These are phyloP conservation scores for Pueraria montana DNA, from an alignment of 306 rosid species.

Conservation along the genomic window DNA sequence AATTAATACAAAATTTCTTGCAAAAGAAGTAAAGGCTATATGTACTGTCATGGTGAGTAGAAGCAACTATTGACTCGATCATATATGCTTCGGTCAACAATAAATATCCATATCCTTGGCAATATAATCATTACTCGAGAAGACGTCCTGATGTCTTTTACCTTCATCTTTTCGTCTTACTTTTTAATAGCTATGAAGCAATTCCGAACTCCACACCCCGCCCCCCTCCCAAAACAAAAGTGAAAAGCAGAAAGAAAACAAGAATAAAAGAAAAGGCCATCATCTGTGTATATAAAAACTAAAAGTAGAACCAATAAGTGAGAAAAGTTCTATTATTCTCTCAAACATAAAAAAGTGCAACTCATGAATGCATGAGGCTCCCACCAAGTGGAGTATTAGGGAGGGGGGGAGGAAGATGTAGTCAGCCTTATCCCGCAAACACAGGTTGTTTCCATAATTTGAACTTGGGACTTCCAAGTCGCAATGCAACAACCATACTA, in stretches of 20 bases:
- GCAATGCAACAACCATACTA: background rate
- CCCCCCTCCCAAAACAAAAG: background rate
- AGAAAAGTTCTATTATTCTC: constrained; percentile 13
- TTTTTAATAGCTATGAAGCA: background rate
- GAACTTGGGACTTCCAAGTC: background rate
- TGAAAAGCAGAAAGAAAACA: constrained; percentile 3
- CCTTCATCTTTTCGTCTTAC: constrained; percentile 7
- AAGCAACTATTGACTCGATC: constrained; percentile 15
- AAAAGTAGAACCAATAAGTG: background rate
- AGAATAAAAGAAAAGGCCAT: background rate
- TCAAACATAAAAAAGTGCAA: background rate
- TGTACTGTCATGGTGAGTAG: constrained; percentile 24
- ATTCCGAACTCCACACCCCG: no score
- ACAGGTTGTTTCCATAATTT: background rate
- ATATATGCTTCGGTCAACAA: constrained; percentile 9
- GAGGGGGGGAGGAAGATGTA: background rate
- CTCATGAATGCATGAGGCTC: background rate
- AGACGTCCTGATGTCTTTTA: background rate
- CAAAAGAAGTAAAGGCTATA: constrained; percentile 24
- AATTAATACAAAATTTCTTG: constrained; percentile 20
- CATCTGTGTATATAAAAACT: background rate
- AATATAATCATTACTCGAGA: constrained; percentile 9
- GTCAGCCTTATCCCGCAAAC: background rate
- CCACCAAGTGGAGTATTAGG: background rate
- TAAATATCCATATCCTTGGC: background rate